Evolutionary conservation across 2,329 filamentous ascomycete genomes (phyloP).

Genomic region (Pseudogymnoascus sp.): DNA sequence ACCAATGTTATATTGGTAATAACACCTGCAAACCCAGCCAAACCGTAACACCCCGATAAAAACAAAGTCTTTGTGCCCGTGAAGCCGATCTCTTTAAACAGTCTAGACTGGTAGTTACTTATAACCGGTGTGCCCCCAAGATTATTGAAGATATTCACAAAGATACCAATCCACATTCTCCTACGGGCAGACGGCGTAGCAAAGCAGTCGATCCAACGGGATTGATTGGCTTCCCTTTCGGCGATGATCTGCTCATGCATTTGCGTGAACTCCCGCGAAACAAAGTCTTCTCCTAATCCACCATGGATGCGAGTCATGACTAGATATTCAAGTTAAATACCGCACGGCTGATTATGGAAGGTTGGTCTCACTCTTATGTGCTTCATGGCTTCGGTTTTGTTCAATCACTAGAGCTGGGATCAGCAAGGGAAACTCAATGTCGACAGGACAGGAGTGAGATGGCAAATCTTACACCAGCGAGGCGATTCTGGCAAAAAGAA

Average conservation of each 20-base stretch:
- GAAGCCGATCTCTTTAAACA: conserved; percentile 16
- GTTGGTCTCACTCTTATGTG: conserved; percentile 7
- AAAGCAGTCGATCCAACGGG: conserved; percentile 20
- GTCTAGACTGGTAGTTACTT: conserved; percentile 27
- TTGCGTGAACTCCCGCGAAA: conserved; percentile 25
- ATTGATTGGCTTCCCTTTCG: conserved; percentile 14
- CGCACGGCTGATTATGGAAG: neutral
- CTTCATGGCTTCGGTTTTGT: conserved; percentile 14
- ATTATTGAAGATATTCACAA: conserved; percentile 21
- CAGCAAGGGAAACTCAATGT: conserved; percentile 16
- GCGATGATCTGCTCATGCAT: conserved; percentile 19
- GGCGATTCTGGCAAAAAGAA: conserved; percentile 21
- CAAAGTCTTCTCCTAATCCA: conserved; percentile 22
- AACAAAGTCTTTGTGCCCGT: conserved; percentile 13
- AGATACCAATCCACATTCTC: conserved; percentile 14
- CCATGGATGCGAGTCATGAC: conserved; percentile 22
- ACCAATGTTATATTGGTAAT: conserved; percentile 24
- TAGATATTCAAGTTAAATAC: conserved; percentile 12
- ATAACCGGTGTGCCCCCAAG: conserved; percentile 34
- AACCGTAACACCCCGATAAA: conserved; percentile 16
- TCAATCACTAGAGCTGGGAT: conserved; percentile 13
- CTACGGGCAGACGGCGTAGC: conserved; percentile 9
- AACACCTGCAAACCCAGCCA: conserved; percentile 16
- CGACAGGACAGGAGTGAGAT: conserved; percentile 13
- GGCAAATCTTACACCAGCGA: conserved; percentile 17